phyloP scores from a whole-genome alignment of 345 rosid genomes.

The Brassica nigra region DNA sequence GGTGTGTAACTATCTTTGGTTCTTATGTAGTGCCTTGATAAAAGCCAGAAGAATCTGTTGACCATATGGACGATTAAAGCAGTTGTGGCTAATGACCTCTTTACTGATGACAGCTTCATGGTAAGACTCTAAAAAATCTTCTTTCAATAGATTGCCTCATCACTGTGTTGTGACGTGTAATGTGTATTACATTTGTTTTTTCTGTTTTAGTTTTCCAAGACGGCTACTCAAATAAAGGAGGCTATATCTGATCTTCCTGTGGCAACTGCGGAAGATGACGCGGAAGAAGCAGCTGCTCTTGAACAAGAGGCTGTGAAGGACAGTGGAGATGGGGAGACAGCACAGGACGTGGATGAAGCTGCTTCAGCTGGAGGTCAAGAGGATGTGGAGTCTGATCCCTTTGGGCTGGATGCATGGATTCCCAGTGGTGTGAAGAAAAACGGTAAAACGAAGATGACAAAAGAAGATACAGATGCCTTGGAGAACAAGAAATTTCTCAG shows the following conservation, averaged over 20 bases:
- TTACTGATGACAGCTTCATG: conserved; percentile 97
- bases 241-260: conserved; percentile 67
- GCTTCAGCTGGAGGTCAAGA: conserved; percentile 43
- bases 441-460: conserved; percentile 59
- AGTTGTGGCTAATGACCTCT: conserved; percentile 87
- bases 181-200: background rate
- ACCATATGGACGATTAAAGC: conserved; percentile 71
- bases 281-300: conserved; percentile 74
- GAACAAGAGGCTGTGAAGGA: conserved; percentile 46
- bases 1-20: conserved; percentile 8
- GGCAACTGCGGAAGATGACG: conserved; percentile 73
- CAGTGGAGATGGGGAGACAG: conserved; percentile 38
- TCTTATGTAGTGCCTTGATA: conserved; percentile 61
- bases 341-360: conserved; percentile 39
- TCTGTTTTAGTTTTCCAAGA: conserved; percentile 68
- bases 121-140: conserved; percentile 46
- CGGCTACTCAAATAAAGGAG: conserved; percentile 69
- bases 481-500: conserved; percentile 68
- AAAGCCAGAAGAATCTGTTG: conserved; percentile 71
- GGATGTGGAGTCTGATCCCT: conserved; percentile 76
- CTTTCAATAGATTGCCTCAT: background rate
- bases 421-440: conserved; percentile 60
- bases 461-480: conserved; percentile 49
- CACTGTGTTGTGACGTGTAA: conserved; percentile 1
- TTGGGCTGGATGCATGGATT: conserved; percentile 84